Evolutionary conservation across 352 stramenopile species (phyloP), one percentile per base, ranked within the genome.

Genomic region (Globisporangium canariense): DNA sequence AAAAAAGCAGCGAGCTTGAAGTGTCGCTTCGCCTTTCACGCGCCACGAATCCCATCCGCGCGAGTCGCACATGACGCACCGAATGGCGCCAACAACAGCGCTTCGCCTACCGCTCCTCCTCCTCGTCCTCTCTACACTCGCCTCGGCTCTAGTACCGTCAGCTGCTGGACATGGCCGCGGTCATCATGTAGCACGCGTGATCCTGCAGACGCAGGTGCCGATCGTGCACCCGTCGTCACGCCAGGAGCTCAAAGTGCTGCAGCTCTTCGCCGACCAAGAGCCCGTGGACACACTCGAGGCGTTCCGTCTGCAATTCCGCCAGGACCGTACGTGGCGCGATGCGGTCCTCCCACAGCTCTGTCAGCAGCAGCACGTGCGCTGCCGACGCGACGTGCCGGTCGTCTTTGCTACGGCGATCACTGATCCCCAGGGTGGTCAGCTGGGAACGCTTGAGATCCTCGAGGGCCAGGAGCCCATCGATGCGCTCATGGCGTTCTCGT

Each of bases 201-300:
- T 57, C 28, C 51, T 66, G 43, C 61, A 53, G 38, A 52, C 61
- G 8, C 51, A 66, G 38, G 45, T 67, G 14, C 30, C 61, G 20
- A 62, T 67, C 41, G 40, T 57, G 43, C 61, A 67, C 34, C 61
- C 61, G 41, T 67, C 61, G 41, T 46, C 41, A 13, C 63, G 52
- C 41, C 58, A 60, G 30, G 52, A 59, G 43, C 59, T 66, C 50
- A 68, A 58, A 59, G 47, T 51, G 41, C 74, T 85, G 51, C 8
- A 78, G 56, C 20, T 85, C 30, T 62, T 81, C 2, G 70, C 66
- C 0, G 69, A 68, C 16, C 65, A 84, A 34, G 80, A 88, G 49
- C 80, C 80, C 20, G 76, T 88, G 28, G 80, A 88, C 64, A 67
- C 67, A 8, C 72, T 89, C 55, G 80, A 88, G 56, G 54, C 53